Conservation (phyloP, 2,329 filamentous ascomycete genomes). For the Pyricularia pennisetigena region DNA sequence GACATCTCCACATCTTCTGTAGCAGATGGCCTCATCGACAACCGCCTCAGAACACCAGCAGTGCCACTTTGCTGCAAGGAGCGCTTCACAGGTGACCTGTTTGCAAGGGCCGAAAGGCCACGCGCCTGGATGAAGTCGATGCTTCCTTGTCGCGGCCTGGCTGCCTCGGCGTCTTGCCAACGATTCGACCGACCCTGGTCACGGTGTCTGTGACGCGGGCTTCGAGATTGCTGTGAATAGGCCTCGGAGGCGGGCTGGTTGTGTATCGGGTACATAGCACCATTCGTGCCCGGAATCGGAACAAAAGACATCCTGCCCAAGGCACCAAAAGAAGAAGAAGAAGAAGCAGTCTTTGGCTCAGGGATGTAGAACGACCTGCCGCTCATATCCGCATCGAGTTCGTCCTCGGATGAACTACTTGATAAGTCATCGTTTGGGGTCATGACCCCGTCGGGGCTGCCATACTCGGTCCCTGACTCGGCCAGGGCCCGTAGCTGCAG, state of each 20-base stretch:
- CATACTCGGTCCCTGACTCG: background rate
- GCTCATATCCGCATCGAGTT: background rate
- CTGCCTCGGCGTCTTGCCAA: background rate
- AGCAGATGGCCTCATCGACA: background rate
- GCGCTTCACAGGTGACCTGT: background rate
- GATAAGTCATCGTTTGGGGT: background rate
- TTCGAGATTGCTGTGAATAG: background rate
- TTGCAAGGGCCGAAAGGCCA: background rate
- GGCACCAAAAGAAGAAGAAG: background rate
- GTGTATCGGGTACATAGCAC: background rate
- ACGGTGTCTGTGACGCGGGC: background rate
- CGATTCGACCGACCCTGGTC: background rate
- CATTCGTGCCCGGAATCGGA: background rate
- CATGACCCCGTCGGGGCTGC: background rate
- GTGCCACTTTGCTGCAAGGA: background rate
- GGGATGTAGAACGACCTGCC: background rate
- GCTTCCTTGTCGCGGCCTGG: background rate
- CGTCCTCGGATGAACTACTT: background rate
- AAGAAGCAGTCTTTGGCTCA: background rate
- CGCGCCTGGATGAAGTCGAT: background rate
- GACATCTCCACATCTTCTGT: background rate
- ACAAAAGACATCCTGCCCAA: slow-evolving; percentile 1
- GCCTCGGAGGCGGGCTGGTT: background rate
- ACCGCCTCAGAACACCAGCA: background rate
- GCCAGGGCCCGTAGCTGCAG: background rate